Conservation (phyloP, 2,329 filamentous ascomycete genomes). For the Colletotrichum incanum region DNA sequence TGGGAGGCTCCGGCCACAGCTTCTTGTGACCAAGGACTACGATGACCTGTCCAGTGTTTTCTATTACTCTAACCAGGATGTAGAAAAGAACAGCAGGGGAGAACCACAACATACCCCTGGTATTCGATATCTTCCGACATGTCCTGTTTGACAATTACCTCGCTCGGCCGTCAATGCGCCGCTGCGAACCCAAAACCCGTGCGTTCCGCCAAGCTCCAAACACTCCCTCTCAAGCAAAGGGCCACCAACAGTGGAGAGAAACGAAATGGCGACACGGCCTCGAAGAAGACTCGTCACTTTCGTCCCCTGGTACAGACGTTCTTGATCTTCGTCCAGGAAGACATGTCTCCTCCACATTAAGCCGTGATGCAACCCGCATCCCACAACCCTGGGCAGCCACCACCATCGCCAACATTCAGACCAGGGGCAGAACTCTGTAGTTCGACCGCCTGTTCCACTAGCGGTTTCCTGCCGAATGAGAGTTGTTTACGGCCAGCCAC, state of each 20-base stretch:
- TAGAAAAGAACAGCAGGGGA: not conserved
- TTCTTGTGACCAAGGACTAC: not conserved
- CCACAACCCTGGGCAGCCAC: conserved; percentile 10
- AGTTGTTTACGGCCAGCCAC: not conserved
- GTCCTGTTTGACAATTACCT: conserved; percentile 35
- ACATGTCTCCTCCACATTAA: conserved; percentile 34
- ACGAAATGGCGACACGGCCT: conserved; percentile 13
- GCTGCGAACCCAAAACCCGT: conserved; percentile 33
- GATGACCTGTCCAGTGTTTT: not conserved
- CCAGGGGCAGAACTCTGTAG: conserved; percentile 6
- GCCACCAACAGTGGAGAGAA: conserved; percentile 3
- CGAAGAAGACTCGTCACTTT: conserved; percentile 24
- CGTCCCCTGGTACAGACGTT: conserved; percentile 18
- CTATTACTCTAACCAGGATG: not conserved
- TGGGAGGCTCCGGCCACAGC: not conserved
- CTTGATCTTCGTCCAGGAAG: conserved; percentile 29
- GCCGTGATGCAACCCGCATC: conserved; percentile 22
- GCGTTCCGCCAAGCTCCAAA: conserved; percentile 37
- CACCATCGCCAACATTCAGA: conserved; percentile 3
- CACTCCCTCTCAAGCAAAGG: conserved; percentile 11
- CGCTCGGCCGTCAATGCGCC: conserved; percentile 36
- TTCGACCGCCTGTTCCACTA: not conserved
- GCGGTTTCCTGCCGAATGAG: not conserved
- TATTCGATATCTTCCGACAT: conserved; percentile 33
- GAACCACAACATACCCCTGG: not conserved